A percentile compares a stretch with the other conserved stretches of the same genome.
Evolutionary conservation across 345 rosid species (phyloP).

Genomic region (Eucalyptus urophylla): DNA sequence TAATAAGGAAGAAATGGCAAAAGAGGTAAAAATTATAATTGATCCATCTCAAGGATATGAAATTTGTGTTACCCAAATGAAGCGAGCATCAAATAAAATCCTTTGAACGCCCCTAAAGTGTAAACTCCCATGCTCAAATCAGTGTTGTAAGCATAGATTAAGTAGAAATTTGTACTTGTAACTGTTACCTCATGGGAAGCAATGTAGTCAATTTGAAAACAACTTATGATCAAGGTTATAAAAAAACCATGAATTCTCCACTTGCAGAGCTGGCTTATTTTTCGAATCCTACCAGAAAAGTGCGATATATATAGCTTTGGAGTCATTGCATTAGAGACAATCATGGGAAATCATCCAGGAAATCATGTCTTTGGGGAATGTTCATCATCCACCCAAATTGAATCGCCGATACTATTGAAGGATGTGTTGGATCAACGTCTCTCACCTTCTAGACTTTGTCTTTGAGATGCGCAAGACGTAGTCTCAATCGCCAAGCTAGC

Average conservation of each 20-base stretch:
- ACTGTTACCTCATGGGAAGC: not conserved
- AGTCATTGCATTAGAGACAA: too few species aligned
- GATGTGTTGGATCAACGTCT: not conserved
- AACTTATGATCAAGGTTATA: not conserved
- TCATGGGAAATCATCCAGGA: too few species aligned
- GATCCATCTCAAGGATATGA: not conserved
- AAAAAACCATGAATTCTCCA: too few species aligned
- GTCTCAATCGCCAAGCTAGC: not conserved
- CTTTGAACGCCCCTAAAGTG: accelerated
- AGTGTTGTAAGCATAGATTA: not conserved
- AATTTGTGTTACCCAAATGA: not conserved
- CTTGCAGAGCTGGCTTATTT: too few species aligned
- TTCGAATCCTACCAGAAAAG: too few species aligned
- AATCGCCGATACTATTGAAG: not conserved
- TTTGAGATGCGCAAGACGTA: not conserved
- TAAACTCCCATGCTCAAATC: not conserved
- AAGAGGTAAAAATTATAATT: accelerated
- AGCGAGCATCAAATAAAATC: not conserved
- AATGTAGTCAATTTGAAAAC: not conserved
- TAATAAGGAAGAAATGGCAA: not conserved
- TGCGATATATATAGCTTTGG: too few species aligned
- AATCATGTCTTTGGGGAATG: too few species aligned
- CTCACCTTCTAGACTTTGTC: not conserved
- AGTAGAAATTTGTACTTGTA: not conserved
- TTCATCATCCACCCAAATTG: too few species aligned